Conservation (phyloP, 306 rosid genomes). For the Vigna unguiculata region DNA sequence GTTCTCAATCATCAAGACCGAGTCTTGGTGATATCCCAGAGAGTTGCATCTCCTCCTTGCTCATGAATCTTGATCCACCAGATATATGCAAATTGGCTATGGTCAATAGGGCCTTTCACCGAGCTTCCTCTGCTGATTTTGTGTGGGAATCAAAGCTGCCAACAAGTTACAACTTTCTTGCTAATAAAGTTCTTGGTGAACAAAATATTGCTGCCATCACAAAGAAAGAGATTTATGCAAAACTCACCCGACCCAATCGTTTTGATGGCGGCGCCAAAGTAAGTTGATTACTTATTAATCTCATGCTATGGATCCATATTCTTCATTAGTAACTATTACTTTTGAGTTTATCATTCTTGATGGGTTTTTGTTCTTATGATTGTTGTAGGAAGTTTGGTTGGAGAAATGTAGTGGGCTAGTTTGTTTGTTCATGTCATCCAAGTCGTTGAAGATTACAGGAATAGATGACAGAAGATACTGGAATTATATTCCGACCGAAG, state of each 20-base stretch:
- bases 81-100: conserved; percentile 78
- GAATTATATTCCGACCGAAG: conserved; percentile 73
- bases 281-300: conserved; percentile 13
- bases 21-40: conserved; percentile 80
- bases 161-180: conserved; percentile 61
- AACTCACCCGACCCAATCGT: conserved; percentile 60
- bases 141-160: conserved; percentile 86
- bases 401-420: conserved; percentile 73
- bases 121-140: conserved; percentile 82
- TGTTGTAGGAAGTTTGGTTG: conserved; percentile 74
- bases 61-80: conserved; percentile 68
- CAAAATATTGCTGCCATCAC: conserved; percentile 37
- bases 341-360: background rate
- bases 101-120: conserved; percentile 62
- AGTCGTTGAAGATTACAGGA: conserved; percentile 82
- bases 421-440: conserved; percentile 74
- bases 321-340: background rate
- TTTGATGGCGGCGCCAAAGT: conserved; percentile 70
- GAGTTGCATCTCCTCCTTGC: conserved; percentile 67
- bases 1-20: conserved; percentile 41
- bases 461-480: conserved; percentile 94
- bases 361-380: background rate
- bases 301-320: background rate
- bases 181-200: conserved; percentile 44
- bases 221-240: conserved; percentile 68